Conservation (phyloP, 495 filamentous ascomycete genomes). For the Xylaria scruposa region DNA sequence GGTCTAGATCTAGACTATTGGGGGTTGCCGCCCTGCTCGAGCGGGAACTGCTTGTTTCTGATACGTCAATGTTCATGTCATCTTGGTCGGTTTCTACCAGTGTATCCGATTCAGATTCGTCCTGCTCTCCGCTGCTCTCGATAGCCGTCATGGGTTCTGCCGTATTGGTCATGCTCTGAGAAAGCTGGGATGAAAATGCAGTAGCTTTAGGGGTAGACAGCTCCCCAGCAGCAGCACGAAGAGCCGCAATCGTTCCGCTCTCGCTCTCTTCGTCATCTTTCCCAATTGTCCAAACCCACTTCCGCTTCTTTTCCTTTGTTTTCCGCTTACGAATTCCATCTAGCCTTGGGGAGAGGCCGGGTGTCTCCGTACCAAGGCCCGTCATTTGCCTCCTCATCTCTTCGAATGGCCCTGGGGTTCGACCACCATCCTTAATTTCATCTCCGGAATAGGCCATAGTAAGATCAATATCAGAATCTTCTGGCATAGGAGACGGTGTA, state of each 20-base stretch:
- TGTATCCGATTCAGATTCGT: slow-evolving; percentile 38
- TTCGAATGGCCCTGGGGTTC: slow-evolving; percentile 63
- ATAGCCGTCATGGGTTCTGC: slow-evolving; percentile 30
- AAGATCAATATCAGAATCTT: slow-evolving; percentile 51
- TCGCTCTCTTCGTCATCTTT: slow-evolving; percentile 52
- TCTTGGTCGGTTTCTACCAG: slow-evolving; percentile 29
- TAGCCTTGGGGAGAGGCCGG: slow-evolving; percentile 41
- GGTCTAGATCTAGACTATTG: slow-evolving; percentile 36
- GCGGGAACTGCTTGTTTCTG: slow-evolving; percentile 45
- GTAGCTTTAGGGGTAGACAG: slow-evolving; percentile 20
- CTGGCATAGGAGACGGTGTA: slow-evolving; percentile 45
- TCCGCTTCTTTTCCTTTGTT: slow-evolving; percentile 56
- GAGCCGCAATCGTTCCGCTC: slow-evolving; percentile 44
- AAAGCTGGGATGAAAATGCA: not conserved
- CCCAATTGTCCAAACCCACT: slow-evolving; percentile 62
- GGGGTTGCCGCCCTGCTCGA: slow-evolving; percentile 40
- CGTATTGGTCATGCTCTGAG: slow-evolving; percentile 17
- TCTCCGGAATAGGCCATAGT: slow-evolving; percentile 56
- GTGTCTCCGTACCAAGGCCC: slow-evolving; percentile 46
- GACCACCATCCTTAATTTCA: slow-evolving; percentile 59
- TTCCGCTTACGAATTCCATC: slow-evolving; percentile 54
- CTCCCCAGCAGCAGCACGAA: slow-evolving; percentile 34
- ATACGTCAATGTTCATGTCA: slow-evolving; percentile 51
- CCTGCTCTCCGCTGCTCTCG: slow-evolving; percentile 37
- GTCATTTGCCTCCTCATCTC: slow-evolving; percentile 62